Evolutionary conservation across 805 yeast genomes (phyloP), one percentile per base, ranked within the genome.

Genomic region (Yamadazyma insecticola): DNA sequence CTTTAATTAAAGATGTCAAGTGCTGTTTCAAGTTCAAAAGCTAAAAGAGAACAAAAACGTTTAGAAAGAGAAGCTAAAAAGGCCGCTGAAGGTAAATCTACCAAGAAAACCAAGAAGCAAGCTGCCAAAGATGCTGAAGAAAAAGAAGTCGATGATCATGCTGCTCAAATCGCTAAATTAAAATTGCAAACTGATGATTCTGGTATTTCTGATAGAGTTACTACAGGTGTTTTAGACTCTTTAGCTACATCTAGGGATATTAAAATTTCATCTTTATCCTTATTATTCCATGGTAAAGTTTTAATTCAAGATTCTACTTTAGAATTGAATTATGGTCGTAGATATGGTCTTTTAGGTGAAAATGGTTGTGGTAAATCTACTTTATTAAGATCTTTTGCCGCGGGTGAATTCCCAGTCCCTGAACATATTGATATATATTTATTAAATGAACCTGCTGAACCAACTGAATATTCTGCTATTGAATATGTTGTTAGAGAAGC

Each of bases 301-400:
- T 70, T 92, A 57, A 75, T 90, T 49, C 96, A 87, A 66, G 97
- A 92, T 64, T 82, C 97, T 23, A 73, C 72, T 29, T 67, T 92
- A 48, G 98, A 92, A 70, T 77, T 92, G 64, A 92, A 92, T 69
- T 90, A 80, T 62, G 98, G 97, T 58, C 83, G 97, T 70, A 81
- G 96, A 66, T 92, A 92, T 60, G 98, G 98, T 68, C 73, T 92
- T 41, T 74, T 92, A 55, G 98, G 98, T 54, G 97, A 89, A 65
- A 92, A 92, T 63, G 98, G 98, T 45, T 92, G 97, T 70, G 98
- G 98, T 70, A 92, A 92, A 67, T 88, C 97, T 28, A 92, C 98
- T 15, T 80, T 92, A 51, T 69, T 92, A 58, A 86, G 86, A 63
- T 83, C 97, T 24, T 63, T 92, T 50, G 97, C 97, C 37, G 94